Evolutionary conservation across 805 yeast species (phyloP).

Genomic region (Hermanozyma aechmeae): DNA sequence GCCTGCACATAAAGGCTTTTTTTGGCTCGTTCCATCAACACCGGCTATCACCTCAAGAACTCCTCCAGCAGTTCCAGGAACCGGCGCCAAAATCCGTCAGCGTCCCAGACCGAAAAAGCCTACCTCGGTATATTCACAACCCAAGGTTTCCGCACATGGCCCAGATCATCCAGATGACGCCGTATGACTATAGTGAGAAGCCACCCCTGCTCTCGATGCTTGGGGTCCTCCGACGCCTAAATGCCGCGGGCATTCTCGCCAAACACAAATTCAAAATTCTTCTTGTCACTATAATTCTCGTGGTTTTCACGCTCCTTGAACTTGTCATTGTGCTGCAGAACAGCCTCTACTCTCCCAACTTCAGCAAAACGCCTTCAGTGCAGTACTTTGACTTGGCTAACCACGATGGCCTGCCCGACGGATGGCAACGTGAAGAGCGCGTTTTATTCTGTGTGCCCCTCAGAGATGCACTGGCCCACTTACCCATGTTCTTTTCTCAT

Average conservation of each 20-base stretch:
- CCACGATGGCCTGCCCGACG: constrained; percentile 56
- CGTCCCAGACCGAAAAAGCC: too few relatives aligned
- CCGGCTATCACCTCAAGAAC: too few relatives aligned
- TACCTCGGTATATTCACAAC: too few relatives aligned
- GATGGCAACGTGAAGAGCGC: constrained; percentile 75
- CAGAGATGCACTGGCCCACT: constrained; percentile 84
- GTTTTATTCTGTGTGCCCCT: constrained; percentile 81
- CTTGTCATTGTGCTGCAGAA: constrained; percentile 6
- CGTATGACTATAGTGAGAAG: constrained; percentile 10
- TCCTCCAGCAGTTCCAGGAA: too few relatives aligned
- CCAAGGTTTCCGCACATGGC: constrained; percentile 4
- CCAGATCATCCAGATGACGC: constrained; percentile 11
- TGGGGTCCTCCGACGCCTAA: constrained; percentile 1
- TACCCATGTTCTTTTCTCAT: constrained; percentile 83
- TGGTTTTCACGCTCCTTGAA: constrained; percentile 7
- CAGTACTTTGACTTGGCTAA: constrained; percentile 66
- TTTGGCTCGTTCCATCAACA: too few relatives aligned
- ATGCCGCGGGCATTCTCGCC: constrained; percentile 3
- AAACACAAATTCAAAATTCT: constrained; percentile 8
- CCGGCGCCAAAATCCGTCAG: too few relatives aligned
- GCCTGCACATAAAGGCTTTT: too few relatives aligned
- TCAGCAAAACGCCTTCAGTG: constrained; percentile 28
- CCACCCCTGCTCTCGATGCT: constrained; percentile 1
- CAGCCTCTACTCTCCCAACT: constrained; percentile 23
- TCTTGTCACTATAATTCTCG: constrained; percentile 2